Evolutionary conservation across 192 early-diverging fungal species (phyloP), one percentile per base, ranked within the genome.

Genomic region (Globomyces pollinis-pini): DNA sequence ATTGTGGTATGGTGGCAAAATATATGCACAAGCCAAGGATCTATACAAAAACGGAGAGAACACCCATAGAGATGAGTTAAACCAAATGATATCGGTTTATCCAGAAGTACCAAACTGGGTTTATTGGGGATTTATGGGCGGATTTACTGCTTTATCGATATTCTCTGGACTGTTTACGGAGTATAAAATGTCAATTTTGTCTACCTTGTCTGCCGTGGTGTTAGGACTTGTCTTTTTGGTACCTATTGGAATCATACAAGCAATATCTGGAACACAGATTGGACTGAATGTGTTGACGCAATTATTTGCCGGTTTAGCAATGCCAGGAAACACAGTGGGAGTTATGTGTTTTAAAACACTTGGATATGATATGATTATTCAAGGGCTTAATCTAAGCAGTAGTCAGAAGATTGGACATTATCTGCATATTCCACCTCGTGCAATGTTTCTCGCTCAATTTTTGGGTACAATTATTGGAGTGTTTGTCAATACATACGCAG

Each of bases 271-370:
- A 59, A 74, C 78, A 50, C 73, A 78, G 39, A 81, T 89, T n/a
- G 83, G 84, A 29, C 71, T 91, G 30, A 92, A 94, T 71, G 83
- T 95, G 30, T 74, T 93, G 29, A 87, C 86, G 31, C 90, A 95
- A 75, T 86, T 89, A 50, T 77, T 92, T 56, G 86, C 84, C 50
- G 92, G 92, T 50, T 86, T 86, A 55, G 73, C 87, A 2, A 66
- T 86, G 43, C 88, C 89, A 5, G 92, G 90, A 21, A 71, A 91
- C 53, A 81, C 88, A 13, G 85, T 91, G 33, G 85, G 85, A 61
- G 89, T 91, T 51, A 84, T 91, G 33, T 84, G 86, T 1, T 94
- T 91, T 78, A 94, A 94, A 69, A 86, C 88, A 8, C 80, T 88
- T 55, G 88, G 87, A 39, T 85, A 83, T 64, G 93, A 86, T 53